Base-by-base conservation (phyloP, 257 asterid species). In the Solanum rostratum region DNA sequence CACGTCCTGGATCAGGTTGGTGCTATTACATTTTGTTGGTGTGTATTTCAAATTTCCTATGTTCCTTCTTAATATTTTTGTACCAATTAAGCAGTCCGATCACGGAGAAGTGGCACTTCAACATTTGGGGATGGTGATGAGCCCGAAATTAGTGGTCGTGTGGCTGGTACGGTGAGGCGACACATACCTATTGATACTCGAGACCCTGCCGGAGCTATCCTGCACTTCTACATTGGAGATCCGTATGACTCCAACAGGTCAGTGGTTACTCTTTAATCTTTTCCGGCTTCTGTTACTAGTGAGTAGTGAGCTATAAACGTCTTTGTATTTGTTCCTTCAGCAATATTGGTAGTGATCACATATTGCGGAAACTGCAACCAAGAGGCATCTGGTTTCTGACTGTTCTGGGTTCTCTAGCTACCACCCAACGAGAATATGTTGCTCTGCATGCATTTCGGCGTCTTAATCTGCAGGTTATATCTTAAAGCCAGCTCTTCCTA, bases 381-480 rank as follows among this genome's bases (percentile, higher is more conserved):
- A 94, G 97, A 88, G 93, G 93, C 78, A 80, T 91, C 83, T 96
- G 99, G 99, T 92, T 91, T 92, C 90, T 96, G 82, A 95, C 97
- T 54, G 91, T 88, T 86, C 96, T 96, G 76, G 98, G 99, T 54
- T 91, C 99, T 85, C 93, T 94, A 80, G 99, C 99, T 45, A 94
- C 99, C 90, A 96, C 98, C 50, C 98, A 95, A 86, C 92, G 99
- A 59, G 99, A 95, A 88, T 96, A 96, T 80, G 88, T 96, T 53
- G 99, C 97, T 55, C 88, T 96, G 85, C 98, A 96, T 88, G 98
- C 98, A 71, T 96, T 96, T 85, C 98, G 98, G 29, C 99, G 98
- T 85, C 99, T 96, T 84, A 93, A 92, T 87, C 39, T 91, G 85
- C 97, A 96, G 99, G 99, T 96, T 84, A 80, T 11, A 82, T 83